Evolutionary conservation across 176 grass and related monocot genomes (phyloP).

Genomic region (Aegilops sharonensis): DNA sequence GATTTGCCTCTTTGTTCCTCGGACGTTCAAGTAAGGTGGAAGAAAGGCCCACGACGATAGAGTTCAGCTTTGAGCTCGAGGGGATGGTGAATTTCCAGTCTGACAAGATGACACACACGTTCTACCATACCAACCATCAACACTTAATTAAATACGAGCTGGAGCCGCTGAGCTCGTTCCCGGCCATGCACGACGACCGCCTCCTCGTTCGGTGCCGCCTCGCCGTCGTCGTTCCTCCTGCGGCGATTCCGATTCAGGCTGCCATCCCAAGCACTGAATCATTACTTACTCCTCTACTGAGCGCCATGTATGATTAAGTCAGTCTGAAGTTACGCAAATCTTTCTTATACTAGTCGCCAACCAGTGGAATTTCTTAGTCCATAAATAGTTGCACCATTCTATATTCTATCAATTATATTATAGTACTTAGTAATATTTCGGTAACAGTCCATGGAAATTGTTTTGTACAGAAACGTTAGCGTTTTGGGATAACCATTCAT

Average conservation of each 20-base stretch:
- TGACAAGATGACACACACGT: not conserved
- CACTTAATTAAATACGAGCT: too few relatives aligned
- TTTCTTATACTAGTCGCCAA: too few relatives aligned
- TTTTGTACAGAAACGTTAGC: too few relatives aligned
- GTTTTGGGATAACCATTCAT: too few relatives aligned
- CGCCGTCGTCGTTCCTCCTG: not conserved
- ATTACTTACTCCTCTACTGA: not conserved
- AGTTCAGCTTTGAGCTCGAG: not conserved
- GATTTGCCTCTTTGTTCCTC: not conserved
- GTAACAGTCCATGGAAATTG: too few relatives aligned
- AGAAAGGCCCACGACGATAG: not conserved
- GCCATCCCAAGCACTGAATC: not conserved
- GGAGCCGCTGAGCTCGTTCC: too few relatives aligned
- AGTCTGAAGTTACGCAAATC: too few relatives aligned
- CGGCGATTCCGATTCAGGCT: not conserved
- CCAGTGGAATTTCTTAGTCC: too few relatives aligned
- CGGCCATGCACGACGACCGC: not conserved
- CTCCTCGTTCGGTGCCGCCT: not conserved
- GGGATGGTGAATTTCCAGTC: not conserved
- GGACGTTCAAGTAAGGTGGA: not conserved
- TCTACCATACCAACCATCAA: not conserved
- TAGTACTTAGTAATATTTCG: too few relatives aligned
- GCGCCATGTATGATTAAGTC: not conserved
- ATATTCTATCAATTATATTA: too few relatives aligned
- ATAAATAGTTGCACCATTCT: too few relatives aligned